Conservation (phyloP, 371 early-diverging fungal species). For the Mortierella sp. region DNA sequence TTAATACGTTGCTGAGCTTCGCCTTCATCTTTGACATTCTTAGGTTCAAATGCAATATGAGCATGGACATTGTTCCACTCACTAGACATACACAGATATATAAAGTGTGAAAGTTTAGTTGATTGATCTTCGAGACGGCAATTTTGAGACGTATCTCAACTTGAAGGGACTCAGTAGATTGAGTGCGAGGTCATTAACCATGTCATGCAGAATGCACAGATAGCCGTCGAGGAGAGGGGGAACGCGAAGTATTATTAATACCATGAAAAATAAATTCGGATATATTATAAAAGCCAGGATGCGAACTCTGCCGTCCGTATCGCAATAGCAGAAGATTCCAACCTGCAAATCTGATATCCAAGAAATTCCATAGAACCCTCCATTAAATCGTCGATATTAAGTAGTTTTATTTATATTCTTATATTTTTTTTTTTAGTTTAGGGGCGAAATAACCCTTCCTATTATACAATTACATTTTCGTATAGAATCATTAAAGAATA, state of each 20-base stretch:
- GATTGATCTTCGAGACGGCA: not conserved
- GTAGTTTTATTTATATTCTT: not conserved
- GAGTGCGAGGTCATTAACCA: too few species aligned
- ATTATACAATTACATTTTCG: not conserved
- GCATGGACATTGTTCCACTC: slow-evolving; percentile 55
- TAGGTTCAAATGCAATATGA: slow-evolving; percentile 46
- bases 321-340: too few species aligned
- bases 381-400: not conserved
- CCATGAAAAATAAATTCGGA: too few species aligned
- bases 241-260: too few species aligned
- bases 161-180: too few species aligned
- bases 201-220: too few species aligned
- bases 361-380: too few species aligned
- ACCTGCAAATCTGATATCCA: too few species aligned
- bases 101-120: not conserved
- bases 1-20: slow-evolving; percentile 57
- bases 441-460: not conserved
- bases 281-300: too few species aligned
- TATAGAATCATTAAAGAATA: not conserved
- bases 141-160: too few species aligned
- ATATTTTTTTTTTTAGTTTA: not conserved
- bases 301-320: too few species aligned
- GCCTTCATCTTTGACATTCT: slow-evolving; percentile 53
- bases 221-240: too few species aligned
- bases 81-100: not conserved